A percentile compares a stretch with the other conserved stretches of the same genome.
Evolutionary conservation across 2,329 filamentous ascomycete genomes (phyloP).

Genomic region (Clarireedia hainanense): DNA sequence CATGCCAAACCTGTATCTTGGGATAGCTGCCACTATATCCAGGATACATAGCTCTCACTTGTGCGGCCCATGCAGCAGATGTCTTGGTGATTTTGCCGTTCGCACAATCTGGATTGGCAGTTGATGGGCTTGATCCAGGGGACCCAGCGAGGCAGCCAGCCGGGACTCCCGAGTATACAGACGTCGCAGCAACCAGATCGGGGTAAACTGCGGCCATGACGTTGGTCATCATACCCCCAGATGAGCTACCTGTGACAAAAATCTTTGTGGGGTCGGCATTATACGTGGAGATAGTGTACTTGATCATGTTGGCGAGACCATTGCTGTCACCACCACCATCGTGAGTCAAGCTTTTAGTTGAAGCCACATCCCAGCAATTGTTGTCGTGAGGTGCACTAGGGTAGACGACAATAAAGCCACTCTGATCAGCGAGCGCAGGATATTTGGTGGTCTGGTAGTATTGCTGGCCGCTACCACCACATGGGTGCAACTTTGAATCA

Average conservation of each 20-base stretch:
- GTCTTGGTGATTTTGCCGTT: slow-evolving; percentile 22
- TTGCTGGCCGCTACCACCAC: slow-evolving; percentile 33
- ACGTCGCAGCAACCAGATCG: slow-evolving; percentile 38
- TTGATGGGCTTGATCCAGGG: slow-evolving; percentile 17
- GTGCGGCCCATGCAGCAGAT: slow-evolving; percentile 40
- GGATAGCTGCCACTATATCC: too few species aligned
- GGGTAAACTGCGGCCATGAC: slow-evolving; percentile 41
- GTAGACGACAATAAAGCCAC: slow-evolving; percentile 53
- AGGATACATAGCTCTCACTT: slow-evolving; percentile 5
- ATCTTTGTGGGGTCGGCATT: slow-evolving; percentile 41
- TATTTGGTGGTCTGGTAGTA: slow-evolving; percentile 33
- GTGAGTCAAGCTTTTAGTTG: slow-evolving; percentile 38
- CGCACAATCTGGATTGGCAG: slow-evolving; percentile 45
- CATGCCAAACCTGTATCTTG: slow-evolving; percentile 28
- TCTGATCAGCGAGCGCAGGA: slow-evolving; percentile 40
- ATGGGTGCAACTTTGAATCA: slow-evolving; percentile 5
- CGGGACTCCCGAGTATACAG: slow-evolving; percentile 36
- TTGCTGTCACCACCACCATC: slow-evolving; percentile 48
- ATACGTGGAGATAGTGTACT: slow-evolving; percentile 43
- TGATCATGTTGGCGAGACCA: slow-evolving; percentile 49
- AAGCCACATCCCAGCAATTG: slow-evolving; percentile 51
- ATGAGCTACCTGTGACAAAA: slow-evolving; percentile 43
- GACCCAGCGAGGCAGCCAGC: slow-evolving; percentile 36
- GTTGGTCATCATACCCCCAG: slow-evolving; percentile 33
- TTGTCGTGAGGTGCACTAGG: slow-evolving; percentile 44